These are phyloP conservation scores for Pythium sp. DNA, from an alignment of 352 stramenopile genomes.

Conservation along the genomic window DNA sequence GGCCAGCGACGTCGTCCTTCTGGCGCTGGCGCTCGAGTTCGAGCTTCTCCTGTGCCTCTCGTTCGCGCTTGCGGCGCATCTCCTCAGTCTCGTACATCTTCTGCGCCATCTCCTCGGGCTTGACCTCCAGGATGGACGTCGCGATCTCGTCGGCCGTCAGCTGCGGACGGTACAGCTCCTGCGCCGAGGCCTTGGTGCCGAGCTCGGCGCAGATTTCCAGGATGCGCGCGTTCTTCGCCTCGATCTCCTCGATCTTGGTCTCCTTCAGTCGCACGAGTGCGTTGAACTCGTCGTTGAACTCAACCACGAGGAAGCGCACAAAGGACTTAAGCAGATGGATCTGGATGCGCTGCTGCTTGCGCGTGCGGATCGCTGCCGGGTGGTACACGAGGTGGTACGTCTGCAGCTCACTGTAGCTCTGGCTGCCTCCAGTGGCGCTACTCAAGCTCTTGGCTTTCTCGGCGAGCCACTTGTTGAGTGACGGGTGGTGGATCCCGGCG, in stretches of 20 bases:
- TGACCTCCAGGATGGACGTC: conserved; percentile 63
- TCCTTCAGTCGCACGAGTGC: conserved; percentile 72
- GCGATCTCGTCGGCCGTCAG: conserved; percentile 62
- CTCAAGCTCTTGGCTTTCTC: conserved; percentile 27
- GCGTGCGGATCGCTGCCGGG: conserved; percentile 72
- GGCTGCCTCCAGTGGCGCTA: not conserved
- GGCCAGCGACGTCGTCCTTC: conserved; percentile 80
- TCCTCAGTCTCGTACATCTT: conserved; percentile 79
- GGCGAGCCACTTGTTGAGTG: conserved; percentile 26
- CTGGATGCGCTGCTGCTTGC: conserved; percentile 83
- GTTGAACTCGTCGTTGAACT: conserved; percentile 89
- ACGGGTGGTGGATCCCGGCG: conserved; percentile 44
- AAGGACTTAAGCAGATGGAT: conserved; percentile 80
- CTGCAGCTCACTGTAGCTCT: conserved; percentile 36
- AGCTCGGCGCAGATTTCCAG: conserved; percentile 83
- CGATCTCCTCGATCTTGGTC: conserved; percentile 82
- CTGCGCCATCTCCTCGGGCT: conserved; percentile 82
- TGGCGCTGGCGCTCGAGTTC: conserved; percentile 49
- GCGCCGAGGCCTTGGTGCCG: conserved; percentile 2
- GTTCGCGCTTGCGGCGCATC: conserved; percentile 44
- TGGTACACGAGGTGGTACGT: conserved; percentile 86
- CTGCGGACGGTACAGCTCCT: conserved; percentile 47
- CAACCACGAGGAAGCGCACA: conserved; percentile 54
- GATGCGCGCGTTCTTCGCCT: conserved; percentile 88
- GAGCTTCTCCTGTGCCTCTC: conserved; percentile 32